These are phyloP conservation scores for Phytophthora colocasiae DNA, from an alignment of 352 stramenopile genomes.

Conservation along the genomic window DNA sequence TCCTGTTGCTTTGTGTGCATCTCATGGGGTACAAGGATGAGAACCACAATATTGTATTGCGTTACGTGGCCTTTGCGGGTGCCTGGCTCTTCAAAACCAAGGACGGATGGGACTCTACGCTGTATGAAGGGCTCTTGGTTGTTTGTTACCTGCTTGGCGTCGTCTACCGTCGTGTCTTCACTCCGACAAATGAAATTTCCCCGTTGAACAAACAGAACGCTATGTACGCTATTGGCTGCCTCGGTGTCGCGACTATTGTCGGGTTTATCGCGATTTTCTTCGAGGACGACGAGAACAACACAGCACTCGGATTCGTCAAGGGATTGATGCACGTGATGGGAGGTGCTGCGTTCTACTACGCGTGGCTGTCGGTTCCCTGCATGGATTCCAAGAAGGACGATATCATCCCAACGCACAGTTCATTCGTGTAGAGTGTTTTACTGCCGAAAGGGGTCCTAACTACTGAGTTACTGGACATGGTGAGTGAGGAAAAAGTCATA, in stretches of 20 bases:
- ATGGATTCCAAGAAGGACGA: constrained; percentile 88
- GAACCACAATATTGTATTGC: constrained; percentile 85
- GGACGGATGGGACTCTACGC: constrained; percentile 78
- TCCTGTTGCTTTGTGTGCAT: constrained; percentile 86
- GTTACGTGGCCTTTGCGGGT: constrained; percentile 84
- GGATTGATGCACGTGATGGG: constrained; percentile 74
- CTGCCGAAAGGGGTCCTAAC: not conserved
- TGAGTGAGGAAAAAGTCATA: constrained; percentile 48
- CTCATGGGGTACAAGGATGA: constrained; percentile 86
- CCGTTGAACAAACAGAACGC: constrained; percentile 65
- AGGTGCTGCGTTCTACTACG: constrained; percentile 77
- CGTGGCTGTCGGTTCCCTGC: constrained; percentile 78
- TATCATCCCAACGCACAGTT: constrained; percentile 73
- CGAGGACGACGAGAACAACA: constrained; percentile 45
- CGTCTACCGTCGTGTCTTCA: constrained; percentile 59
- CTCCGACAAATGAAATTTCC: constrained; percentile 52
- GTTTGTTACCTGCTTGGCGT: constrained; percentile 61
- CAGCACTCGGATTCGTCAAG: constrained; percentile 62
- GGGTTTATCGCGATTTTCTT: constrained; percentile 65
- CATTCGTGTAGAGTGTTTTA: constrained; percentile 47
- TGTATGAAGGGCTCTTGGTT: constrained; percentile 77
- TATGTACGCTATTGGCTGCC: constrained; percentile 54
- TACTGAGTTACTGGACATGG: not conserved
- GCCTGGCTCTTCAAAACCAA: constrained; percentile 89
- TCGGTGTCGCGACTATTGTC: constrained; percentile 50